Evolutionary conservation across 441 rosid genomes (phyloP).

Genomic region (Pelargonium myrrhifolium): DNA sequence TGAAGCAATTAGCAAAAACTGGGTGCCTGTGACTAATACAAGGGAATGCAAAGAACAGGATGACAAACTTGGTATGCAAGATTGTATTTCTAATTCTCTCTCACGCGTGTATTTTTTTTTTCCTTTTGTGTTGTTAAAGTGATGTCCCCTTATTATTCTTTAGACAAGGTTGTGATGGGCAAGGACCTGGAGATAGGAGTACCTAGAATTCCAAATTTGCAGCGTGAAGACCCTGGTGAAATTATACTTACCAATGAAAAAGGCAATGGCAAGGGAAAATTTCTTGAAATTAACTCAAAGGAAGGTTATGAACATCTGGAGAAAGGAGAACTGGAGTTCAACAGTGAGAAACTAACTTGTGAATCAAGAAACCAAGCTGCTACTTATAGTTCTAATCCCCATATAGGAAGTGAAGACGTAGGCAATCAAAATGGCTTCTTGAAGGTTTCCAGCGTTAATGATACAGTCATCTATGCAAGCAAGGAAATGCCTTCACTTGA

Average conservation of each 20-base stretch:
- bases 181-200: conserved; percentile 29
- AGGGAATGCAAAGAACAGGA: conserved; percentile 29
- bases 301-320: conserved; percentile 17
- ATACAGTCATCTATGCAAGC: conserved; percentile 25
- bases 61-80: conserved; percentile 31
- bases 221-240: conserved; percentile 21
- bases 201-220: conserved; percentile 22
- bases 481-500: conserved; percentile 40
- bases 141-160: conserved; percentile 2
- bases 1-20: conserved; percentile 35
- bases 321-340: conserved; percentile 21
- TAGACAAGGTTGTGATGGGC: conserved; percentile 29
- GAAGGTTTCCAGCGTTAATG: conserved; percentile 27
- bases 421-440: conserved; percentile 25
- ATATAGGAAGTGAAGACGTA: conserved; percentile 23
- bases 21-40: conserved; percentile 19
- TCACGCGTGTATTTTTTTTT: background rate
- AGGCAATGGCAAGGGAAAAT: conserved; percentile 10
- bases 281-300: conserved; percentile 11
- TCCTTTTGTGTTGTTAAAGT: background rate
- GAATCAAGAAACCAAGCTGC: conserved; percentile 21
- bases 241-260: background rate
- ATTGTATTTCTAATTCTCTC: background rate
- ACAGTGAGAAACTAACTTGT: conserved; percentile 22
- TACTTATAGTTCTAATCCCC: conserved; percentile 24